Conservation (phyloP, 2,329 filamentous ascomycete genomes). For the Colletotrichum brevisporum region DNA sequence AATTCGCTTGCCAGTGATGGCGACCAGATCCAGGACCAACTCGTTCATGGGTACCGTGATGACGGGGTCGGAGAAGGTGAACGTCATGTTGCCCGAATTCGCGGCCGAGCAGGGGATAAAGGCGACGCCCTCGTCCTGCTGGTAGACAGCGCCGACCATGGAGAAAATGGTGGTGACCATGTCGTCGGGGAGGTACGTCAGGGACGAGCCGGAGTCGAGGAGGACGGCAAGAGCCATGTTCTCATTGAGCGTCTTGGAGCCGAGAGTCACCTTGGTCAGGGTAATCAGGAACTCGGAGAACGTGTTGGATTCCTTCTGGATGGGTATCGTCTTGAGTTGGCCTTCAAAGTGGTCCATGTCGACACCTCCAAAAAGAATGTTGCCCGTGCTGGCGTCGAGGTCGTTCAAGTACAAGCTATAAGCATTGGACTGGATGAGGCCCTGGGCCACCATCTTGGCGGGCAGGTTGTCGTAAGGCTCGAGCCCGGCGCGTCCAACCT, state of each 20-base stretch:
- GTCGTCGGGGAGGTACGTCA: constrained; percentile 75
- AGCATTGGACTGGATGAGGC: constrained; percentile 74
- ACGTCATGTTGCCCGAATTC: constrained; percentile 59
- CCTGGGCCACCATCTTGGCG: constrained; percentile 71
- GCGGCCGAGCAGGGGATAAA: constrained; percentile 73
- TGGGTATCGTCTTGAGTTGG: constrained; percentile 74
- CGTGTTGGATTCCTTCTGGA: constrained; percentile 67
- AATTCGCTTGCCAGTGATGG: constrained; percentile 61
- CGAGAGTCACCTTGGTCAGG: constrained; percentile 70
- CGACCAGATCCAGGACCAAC: constrained; percentile 68
- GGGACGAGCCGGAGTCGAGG: constrained; percentile 78
- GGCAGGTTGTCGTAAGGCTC: constrained; percentile 78
- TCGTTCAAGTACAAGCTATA: constrained; percentile 86
- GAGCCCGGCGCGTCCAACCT: constrained; percentile 70
- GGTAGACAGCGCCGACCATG: constrained; percentile 71
- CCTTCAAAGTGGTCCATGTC: constrained; percentile 77
- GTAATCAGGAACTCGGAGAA: constrained; percentile 79
- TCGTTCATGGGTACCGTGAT: constrained; percentile 72
- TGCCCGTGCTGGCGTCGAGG: constrained; percentile 74
- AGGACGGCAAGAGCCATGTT: constrained; percentile 73
- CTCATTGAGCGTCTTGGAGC: constrained; percentile 57
- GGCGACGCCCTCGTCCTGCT: constrained; percentile 65
- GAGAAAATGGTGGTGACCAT: constrained; percentile 69
- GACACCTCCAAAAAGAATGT: constrained; percentile 82
- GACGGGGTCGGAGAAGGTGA: constrained; percentile 66